Evolutionary conservation across 805 yeast genomes (phyloP), one percentile per base, ranked within the genome.

Genomic region (Zygosaccharomyces pseudorouxii): DNA sequence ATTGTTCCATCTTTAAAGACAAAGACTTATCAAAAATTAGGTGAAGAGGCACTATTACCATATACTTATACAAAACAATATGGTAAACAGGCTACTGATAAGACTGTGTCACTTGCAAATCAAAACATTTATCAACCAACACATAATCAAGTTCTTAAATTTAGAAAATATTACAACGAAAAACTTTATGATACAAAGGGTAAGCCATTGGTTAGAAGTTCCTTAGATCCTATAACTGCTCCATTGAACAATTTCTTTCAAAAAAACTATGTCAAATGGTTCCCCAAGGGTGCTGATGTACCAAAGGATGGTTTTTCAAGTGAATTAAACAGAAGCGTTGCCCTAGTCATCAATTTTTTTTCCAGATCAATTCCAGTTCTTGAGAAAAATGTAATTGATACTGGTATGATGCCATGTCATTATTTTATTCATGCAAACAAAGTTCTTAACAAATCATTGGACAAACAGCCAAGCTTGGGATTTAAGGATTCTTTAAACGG

Each of bases 211-310:
- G 55, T 85, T 33, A 73, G 88, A 55, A 72, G 83, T n/a, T 74
- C 77, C 20, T 58, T 82, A 19, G 89, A 84, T 63, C 83, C 86
- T 3, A 30, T 82, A 10, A 69, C 85, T 41, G 72, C 71, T 31
- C 90, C 93, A 25, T 39, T 83, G 39, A 88, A 85, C 67, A 67
- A 73, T 30, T 68, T 72, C 29, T 63, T 85, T 45, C 81, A 76
- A 52, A 62, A 70, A 1, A 56, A 71, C 20, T 72, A 79, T 25
- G 63, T 69, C 35, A 66, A 64, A 30, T 70, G 73, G 54, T 70
- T 78, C 31, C 84, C 86, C 16, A 68, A 67, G n/a, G 68, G 68
- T 18, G 67, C 68, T 49, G 58, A 64, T 19, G 75, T 78, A 4
- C 57, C 74, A 10, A 63, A 70, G 10, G 75, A 75, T 12, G 71